A percentile compares a stretch with the other conserved stretches of the same genome.
Evolutionary conservation across 2,329 filamentous ascomycete species (phyloP).

Genomic region (Beauveria medogensis): DNA sequence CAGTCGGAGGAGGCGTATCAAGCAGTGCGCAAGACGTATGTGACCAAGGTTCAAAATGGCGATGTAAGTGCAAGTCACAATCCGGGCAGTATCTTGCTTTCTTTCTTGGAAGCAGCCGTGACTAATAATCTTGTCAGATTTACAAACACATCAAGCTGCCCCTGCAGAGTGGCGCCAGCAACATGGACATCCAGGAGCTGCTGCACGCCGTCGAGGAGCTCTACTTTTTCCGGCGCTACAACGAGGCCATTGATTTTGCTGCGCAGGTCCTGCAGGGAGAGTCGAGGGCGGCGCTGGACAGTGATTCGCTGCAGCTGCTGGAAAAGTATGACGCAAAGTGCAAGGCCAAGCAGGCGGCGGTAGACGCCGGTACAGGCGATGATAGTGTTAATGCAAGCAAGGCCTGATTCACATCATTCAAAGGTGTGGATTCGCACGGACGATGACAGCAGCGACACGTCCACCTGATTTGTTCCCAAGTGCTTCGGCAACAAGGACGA

Average conservation of each 20-base stretch:
- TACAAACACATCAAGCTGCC: constrained; percentile 33
- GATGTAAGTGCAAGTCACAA: constrained; percentile 28
- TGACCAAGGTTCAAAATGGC: constrained; percentile 45
- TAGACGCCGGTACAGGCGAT: neutral
- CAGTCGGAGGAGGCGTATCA: constrained; percentile 45
- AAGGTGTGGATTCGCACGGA: no score
- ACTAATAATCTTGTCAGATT: no score
- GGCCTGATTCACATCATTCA: no score
- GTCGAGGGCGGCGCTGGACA: constrained; percentile 30
- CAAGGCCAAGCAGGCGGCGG: constrained; percentile 20
- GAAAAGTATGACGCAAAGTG: constrained; percentile 36
- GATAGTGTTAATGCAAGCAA: no score
- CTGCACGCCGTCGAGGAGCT: constrained; percentile 48
- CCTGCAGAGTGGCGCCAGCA: constrained; percentile 28
- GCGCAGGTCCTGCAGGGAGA: constrained; percentile 24
- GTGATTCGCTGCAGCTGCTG: constrained; percentile 34
- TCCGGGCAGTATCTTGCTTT: no score
- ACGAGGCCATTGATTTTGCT: constrained; percentile 35
- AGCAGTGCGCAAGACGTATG: constrained; percentile 36
- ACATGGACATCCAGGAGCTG: constrained; percentile 41
- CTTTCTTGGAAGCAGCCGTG: no score
- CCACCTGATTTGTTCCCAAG: no score
- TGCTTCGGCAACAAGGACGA: no score
- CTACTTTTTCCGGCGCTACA: constrained; percentile 44
- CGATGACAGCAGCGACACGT: no score